phyloP scores from a whole-genome alignment of 2,329 filamentous ascomycete genomes.

The Pezicula rhizophila region DNA sequence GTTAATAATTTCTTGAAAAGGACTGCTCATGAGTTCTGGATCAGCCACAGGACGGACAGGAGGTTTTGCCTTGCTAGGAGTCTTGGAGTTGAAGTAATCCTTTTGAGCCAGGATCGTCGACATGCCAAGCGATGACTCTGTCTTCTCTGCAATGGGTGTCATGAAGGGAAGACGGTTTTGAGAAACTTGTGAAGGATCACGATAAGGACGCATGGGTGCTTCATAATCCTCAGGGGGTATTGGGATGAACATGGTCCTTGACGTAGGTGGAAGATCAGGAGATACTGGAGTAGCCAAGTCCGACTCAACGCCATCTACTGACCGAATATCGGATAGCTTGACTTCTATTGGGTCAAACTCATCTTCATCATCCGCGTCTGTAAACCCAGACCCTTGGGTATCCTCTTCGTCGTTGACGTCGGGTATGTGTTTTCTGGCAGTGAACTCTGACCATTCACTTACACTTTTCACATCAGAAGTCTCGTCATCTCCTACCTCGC shows the following conservation, averaged over 20 bases:
- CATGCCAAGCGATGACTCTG: conserved; percentile 76
- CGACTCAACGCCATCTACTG: conserved; percentile 32
- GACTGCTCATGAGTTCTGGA: conserved; percentile 54
- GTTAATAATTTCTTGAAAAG: conserved; percentile 60
- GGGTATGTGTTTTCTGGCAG: conserved; percentile 64
- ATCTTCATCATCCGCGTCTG: conserved; percentile 32
- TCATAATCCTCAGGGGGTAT: conserved; percentile 83
- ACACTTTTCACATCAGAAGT: conserved; percentile 55
- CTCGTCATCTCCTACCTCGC: conserved; percentile 59
- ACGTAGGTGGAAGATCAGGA: conserved; percentile 28
- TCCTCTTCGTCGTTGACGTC: conserved; percentile 34
- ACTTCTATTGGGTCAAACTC: conserved; percentile 24
- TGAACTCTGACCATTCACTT: conserved; percentile 88
- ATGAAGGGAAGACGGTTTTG: conserved; percentile 95
- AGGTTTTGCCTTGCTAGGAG: conserved; percentile 55
- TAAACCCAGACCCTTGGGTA: conserved; percentile 34
- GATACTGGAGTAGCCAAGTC: conserved; percentile 41
- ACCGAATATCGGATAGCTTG: conserved; percentile 23
- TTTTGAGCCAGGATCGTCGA: conserved; percentile 51
- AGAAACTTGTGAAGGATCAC: conserved; percentile 71
- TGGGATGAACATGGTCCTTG: conserved; percentile 65
- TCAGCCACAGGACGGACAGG: conserved; percentile 18
- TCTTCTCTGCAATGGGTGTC: conserved; percentile 96
- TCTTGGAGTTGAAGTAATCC: conserved; percentile 63
- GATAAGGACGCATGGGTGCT: conserved; percentile 70